A percentile compares a stretch with the other conserved stretches of the same genome.
These are phyloP conservation scores for Suhomyces sp. DNA, from an alignment of 805 yeast genomes.

Conservation along the genomic window DNA sequence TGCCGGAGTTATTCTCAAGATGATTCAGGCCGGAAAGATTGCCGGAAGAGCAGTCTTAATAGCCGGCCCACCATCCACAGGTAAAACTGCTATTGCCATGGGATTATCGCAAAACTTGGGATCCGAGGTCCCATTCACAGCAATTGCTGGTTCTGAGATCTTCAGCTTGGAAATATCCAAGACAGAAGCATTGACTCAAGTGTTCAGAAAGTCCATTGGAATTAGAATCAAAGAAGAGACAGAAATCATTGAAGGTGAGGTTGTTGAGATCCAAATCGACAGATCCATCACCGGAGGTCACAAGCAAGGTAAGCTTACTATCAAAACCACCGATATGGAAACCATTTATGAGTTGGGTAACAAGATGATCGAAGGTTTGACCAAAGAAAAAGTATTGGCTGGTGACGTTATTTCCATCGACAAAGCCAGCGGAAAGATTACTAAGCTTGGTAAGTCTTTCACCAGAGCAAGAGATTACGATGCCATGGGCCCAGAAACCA, in stretches of 20 bases:
- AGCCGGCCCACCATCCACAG: conserved; percentile 99
- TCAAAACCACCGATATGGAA: conserved; percentile 97
- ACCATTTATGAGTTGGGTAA: conserved; percentile 93
- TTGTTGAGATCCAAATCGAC: conserved; percentile 93
- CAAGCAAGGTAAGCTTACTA: conserved; percentile 95
- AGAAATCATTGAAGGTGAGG: conserved; percentile 98
- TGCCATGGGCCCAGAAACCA: conserved; percentile 98
- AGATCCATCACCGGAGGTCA: conserved; percentile 95
- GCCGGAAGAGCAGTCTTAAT: conserved; percentile 95
- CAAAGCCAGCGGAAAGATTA: conserved; percentile 90
- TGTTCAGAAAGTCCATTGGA: conserved; percentile 94
- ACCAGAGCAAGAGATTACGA: conserved; percentile 97
- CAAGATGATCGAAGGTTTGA: conserved; percentile 90
- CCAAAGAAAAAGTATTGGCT: conserved; percentile 92
- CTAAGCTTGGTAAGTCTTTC: conserved; percentile 92
- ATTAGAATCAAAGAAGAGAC: conserved; percentile 94
- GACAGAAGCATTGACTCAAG: conserved; percentile 95
- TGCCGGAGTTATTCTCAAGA: conserved; percentile 88
- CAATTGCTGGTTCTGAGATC: conserved; percentile 91
- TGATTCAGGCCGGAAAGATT: conserved; percentile 91
- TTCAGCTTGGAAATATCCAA: conserved; percentile 89
- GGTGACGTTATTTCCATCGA: conserved; percentile 97
- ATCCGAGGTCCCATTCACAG: conserved; percentile 87
- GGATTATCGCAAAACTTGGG: conserved; percentile 78
- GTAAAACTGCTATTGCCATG: conserved; percentile 97